phyloP scores from a whole-genome alignment of 75 land plant species.

The Ceratopteris richardii region DNA sequence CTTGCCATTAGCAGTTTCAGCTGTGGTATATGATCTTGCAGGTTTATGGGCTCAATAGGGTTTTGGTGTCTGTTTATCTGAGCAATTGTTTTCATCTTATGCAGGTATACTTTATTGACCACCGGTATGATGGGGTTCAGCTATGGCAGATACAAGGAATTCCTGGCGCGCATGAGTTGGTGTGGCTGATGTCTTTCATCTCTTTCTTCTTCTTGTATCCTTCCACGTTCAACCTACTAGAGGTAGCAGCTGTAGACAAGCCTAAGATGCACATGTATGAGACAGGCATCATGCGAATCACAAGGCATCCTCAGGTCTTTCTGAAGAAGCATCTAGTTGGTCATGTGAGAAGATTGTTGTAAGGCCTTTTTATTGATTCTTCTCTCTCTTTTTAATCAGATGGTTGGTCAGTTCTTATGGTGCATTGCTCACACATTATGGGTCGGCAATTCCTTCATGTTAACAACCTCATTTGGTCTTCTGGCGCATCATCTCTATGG shows the following conservation, averaged over 20 bases:
- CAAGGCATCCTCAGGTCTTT: slow-evolving; percentile 99
- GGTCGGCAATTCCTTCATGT: slow-evolving; percentile 84
- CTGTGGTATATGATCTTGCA: slow-evolving; percentile 69
- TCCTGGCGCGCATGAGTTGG: slow-evolving; percentile 68
- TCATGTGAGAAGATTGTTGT: too few species aligned
- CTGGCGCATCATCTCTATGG: slow-evolving; percentile 93
- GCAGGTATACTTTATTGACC: slow-evolving; percentile 98
- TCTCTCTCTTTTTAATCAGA: slow-evolving; percentile 27
- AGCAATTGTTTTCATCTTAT: neutral
- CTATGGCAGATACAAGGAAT: slow-evolving; percentile 78
- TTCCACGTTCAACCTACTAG: slow-evolving; percentile 89
- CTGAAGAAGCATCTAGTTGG: too few species aligned
- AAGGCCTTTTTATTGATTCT: neutral
- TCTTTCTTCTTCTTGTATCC: slow-evolving; percentile 95
- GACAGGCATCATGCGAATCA: slow-evolving; percentile 93
- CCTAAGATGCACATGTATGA: slow-evolving; percentile 97
- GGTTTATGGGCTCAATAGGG: neutral
- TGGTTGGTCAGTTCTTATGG: slow-evolving; percentile 98
- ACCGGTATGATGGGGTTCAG: slow-evolving; percentile 88
- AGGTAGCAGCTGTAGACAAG: slow-evolving; percentile 96
- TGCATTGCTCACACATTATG: slow-evolving; percentile 91
- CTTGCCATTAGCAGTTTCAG: slow-evolving; percentile 87
- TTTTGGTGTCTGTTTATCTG: neutral
- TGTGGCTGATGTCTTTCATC: slow-evolving; percentile 66
- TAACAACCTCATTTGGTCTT: slow-evolving; percentile 78